Evolutionary conservation across 2,329 filamentous ascomycete species (phyloP).

Genomic region (Ambrosiella cleistominuta): DNA sequence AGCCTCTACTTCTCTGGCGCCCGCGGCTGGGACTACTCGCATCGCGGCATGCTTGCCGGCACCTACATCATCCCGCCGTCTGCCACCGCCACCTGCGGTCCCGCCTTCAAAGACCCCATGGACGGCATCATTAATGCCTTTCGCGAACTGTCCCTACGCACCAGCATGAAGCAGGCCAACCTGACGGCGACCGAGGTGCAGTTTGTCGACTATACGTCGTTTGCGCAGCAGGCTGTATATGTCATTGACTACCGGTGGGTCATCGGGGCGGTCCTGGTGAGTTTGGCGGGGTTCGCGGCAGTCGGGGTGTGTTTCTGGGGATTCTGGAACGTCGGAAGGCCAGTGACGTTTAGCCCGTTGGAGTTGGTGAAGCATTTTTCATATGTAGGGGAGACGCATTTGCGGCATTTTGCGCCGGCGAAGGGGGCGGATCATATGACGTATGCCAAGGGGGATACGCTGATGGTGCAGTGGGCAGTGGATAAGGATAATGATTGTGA

Average conservation of each 20-base stretch:
- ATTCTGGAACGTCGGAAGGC: slow-evolving; percentile 11
- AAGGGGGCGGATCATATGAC: slow-evolving; percentile 9
- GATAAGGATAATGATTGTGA: slow-evolving; percentile 11
- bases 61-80: slow-evolving; percentile 10
- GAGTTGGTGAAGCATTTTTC: slow-evolving; percentile 12
- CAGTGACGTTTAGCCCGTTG: slow-evolving; percentile 11
- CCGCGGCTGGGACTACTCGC: slow-evolving; percentile 11
- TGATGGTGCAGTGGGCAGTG: slow-evolving; percentile 11
- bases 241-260: slow-evolving; percentile 12
- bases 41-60: slow-evolving; percentile 6
- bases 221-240: slow-evolving; percentile 10
- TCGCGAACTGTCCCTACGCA: slow-evolving; percentile 9
- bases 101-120: slow-evolving; percentile 11
- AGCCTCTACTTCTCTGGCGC: slow-evolving; percentile 8
- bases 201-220: slow-evolving; percentile 11
- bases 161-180: slow-evolving; percentile 6
- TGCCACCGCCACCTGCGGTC: slow-evolving; percentile 2
- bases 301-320: slow-evolving; percentile 10
- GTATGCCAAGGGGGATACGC: slow-evolving; percentile 2
- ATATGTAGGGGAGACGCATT: slow-evolving; percentile 7
- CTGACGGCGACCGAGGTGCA: slow-evolving; percentile 2
- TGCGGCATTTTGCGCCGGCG: slow-evolving; percentile 10
- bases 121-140: slow-evolving; percentile 9
- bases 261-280: slow-evolving; percentile 8
- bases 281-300: slow-evolving; percentile 2